Base-by-base conservation (phyloP, 352 stramenopile species). In the Aphanomyces invadans region DNA sequence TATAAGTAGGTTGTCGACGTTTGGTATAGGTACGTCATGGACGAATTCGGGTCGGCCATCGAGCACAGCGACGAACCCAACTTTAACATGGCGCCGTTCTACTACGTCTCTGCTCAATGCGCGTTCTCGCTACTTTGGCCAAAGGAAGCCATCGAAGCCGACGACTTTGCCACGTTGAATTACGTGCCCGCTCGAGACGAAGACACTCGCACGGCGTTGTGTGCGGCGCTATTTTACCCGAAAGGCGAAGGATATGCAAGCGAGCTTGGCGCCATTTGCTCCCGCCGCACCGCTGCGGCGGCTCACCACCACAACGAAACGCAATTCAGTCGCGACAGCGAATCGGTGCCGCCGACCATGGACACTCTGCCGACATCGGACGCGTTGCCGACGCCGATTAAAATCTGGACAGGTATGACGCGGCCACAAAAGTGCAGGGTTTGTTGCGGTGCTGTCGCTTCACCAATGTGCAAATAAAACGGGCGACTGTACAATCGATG, bases 61-160 rank as follows among this genome's bases (percentile, higher is more conserved):
- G 76, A 84, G 51, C 76, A 84, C 63, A 55, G 55, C 11, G 62
- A 80, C 36, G 70, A 68, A 7, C 73, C 75, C 44, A 84, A 79
- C 33, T 71, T 84, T 44, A 68, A 70, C 26, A 84, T 84, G 76
- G 76, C 74, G 11, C 75, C 76, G 9, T 81, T 84, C 66, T 84
- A 79, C 68, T 81, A 76, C 33, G 65, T 28, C 36, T 39, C 70
- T 4, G 66, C 69, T 9, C 75, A 80, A 52, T 81, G 73, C 57
- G 76, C 73, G 9, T 84, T 84, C 60, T 80, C 75, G 39, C 67
- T 84, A 15, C 65, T 84, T 19, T 84, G 75, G 76, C 77, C 69
- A 59, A 63, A 78, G 15, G 52, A 76, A 39, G 23, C 57, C 0
- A 60, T 84, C n/a, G 73, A 82, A 76, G 69, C 66, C 3, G 73